These are phyloP conservation scores for Pseudopithomyces maydicus DNA, from an alignment of 2,329 filamentous ascomycete species.

Conservation along the genomic window DNA sequence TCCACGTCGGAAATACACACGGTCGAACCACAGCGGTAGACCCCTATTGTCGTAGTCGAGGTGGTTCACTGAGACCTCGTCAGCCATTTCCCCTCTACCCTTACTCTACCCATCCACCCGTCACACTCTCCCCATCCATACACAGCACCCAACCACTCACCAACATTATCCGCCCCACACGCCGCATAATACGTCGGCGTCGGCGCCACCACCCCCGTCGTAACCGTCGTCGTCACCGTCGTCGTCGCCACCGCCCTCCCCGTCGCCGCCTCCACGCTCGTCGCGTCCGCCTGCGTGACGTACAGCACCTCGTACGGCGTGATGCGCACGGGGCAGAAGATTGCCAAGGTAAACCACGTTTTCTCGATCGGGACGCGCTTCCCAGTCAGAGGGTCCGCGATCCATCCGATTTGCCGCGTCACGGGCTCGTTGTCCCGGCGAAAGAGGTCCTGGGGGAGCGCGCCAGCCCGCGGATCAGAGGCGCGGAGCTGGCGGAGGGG, in stretches of 20 bases:
- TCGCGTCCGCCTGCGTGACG: constrained; percentile 21
- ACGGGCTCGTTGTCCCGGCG: constrained; percentile 21
- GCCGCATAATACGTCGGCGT: constrained; percentile 25
- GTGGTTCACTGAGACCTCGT: constrained; percentile 30
- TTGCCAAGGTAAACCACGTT: constrained; percentile 12
- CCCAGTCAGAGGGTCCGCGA: constrained; percentile 18
- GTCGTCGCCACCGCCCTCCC: constrained; percentile 20
- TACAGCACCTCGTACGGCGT: constrained; percentile 18
- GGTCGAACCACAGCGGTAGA: constrained; percentile 24
- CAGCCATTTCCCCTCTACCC: no score
- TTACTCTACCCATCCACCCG: no score
- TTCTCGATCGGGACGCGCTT: neutral
- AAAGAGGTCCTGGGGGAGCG: constrained; percentile 3
- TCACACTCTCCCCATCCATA: neutral
- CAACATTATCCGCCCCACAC: constrained; percentile 30
- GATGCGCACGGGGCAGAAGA: constrained; percentile 20
- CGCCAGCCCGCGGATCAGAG: constrained; percentile 13
- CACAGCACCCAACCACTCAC: constrained; percentile 14
- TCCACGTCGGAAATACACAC: constrained; percentile 23
- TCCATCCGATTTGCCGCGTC: constrained; percentile 19
- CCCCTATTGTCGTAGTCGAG: constrained; percentile 19
- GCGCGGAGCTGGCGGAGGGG: constrained; percentile 13
- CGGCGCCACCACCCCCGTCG: constrained; percentile 16
- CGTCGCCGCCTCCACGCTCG: constrained; percentile 13
- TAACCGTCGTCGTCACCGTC: constrained; percentile 22